Conservation (phyloP, 208 protist species). For the Willaertia magna region DNA sequence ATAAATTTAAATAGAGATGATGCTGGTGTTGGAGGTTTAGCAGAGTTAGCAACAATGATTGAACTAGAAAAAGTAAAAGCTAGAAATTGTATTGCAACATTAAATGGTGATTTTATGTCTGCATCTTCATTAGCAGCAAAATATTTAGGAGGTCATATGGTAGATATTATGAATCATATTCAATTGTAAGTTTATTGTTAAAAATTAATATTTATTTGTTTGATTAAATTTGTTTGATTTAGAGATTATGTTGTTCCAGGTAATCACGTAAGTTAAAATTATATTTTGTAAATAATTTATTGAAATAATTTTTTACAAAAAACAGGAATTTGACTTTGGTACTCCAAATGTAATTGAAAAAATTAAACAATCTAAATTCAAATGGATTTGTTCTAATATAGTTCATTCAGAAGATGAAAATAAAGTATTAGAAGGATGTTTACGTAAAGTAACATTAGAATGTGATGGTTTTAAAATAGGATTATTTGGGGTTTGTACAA, state of each 20-base stretch:
- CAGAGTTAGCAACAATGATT: neutral
- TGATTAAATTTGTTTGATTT: neutral
- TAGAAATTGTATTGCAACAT: neutral
- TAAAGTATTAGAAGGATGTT: neutral
- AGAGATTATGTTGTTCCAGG: neutral
- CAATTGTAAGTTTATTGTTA: neutral
- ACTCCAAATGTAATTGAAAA: neutral
- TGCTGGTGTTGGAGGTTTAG: neutral
- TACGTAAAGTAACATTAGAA: neutral
- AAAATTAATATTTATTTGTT: no score
- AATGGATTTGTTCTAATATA: neutral
- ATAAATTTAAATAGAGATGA: neutral
- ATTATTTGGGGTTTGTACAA: neutral
- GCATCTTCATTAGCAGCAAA: neutral
- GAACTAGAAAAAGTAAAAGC: neutral
- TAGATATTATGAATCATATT: neutral
- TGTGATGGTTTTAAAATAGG: neutral
- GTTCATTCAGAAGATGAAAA: neutral
- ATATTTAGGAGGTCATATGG: neutral
- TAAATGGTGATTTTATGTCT: conserved; percentile 1
- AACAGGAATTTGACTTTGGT: conserved; percentile 12
- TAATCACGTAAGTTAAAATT: no score
- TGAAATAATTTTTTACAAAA: no score
- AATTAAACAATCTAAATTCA: neutral
- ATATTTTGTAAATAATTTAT: no score